Evolutionary conservation across 2,329 filamentous ascomycete species (phyloP).

Genomic region (Cordyceps militaris): DNA sequence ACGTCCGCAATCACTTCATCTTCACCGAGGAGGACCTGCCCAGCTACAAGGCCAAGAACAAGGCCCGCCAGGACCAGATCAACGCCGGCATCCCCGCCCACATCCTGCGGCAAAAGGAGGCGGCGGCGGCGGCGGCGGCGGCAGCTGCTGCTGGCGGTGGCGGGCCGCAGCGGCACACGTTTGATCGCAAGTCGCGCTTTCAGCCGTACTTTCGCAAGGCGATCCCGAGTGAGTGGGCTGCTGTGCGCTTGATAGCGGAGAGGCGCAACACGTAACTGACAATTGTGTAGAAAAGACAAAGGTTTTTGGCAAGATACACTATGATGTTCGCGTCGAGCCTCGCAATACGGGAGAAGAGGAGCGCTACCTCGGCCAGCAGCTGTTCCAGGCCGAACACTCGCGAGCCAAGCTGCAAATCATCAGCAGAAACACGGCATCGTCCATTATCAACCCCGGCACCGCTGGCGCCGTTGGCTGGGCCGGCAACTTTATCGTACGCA

Average conservation of each 20-base stretch:
- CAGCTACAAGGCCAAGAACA: slow-evolving; percentile 39
- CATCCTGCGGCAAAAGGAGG: slow-evolving; percentile 38
- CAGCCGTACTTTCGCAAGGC: slow-evolving; percentile 62
- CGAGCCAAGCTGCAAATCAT: slow-evolving; percentile 45
- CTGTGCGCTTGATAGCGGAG: neutral
- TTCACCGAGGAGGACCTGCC: slow-evolving; percentile 93
- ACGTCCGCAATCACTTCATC: slow-evolving; percentile 79
- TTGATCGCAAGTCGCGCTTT: slow-evolving; percentile 37
- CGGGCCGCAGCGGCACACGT: slow-evolving; percentile 38
- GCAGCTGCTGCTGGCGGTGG: slow-evolving; percentile 17
- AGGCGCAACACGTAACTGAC: slow-evolving; percentile 17
- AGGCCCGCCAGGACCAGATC: slow-evolving; percentile 46
- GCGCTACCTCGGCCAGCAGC: slow-evolving; percentile 53
- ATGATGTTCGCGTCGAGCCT: slow-evolving; percentile 70
- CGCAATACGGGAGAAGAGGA: slow-evolving; percentile 65
- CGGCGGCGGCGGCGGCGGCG: slow-evolving; percentile 15
- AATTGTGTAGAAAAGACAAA: slow-evolving; percentile 65
- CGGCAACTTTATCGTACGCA: slow-evolving; percentile 51
- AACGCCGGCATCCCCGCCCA: slow-evolving; percentile 53
- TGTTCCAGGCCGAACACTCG: slow-evolving; percentile 40
- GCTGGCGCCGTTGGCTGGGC: slow-evolving; percentile 31
- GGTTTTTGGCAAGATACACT: slow-evolving; percentile 62
- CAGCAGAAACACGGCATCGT: slow-evolving; percentile 42
- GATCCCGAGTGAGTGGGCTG: slow-evolving; percentile 58
- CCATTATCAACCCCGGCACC: slow-evolving; percentile 50